These are phyloP conservation scores for Alternaria brassicae DNA, from an alignment of 2,329 filamentous ascomycete species.

Conservation along the genomic window DNA sequence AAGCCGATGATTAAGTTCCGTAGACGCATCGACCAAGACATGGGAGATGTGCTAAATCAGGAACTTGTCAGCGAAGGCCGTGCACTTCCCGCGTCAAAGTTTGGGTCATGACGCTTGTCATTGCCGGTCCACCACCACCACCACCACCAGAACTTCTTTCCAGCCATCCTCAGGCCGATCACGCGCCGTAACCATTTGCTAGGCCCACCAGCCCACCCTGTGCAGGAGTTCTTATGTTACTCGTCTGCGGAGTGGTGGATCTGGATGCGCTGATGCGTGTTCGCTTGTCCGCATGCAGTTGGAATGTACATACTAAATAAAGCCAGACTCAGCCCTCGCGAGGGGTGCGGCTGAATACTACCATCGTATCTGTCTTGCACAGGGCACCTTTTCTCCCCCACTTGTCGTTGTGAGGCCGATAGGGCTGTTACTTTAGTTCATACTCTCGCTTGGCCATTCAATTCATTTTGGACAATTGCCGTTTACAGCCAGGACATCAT, in stretches of 20 bases:
- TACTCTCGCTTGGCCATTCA: neutral
- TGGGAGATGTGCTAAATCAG: conserved; percentile 2
- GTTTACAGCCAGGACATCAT: neutral
- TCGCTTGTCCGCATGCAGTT: conserved; percentile 10
- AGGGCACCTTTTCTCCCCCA: conserved; percentile 1
- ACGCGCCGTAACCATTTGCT: neutral
- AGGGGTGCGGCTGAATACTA: conserved; percentile 16
- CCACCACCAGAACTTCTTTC: conserved; percentile 2
- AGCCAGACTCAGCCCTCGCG: conserved; percentile 17
- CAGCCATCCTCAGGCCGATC: conserved; percentile 3
- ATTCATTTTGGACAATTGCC: neutral
- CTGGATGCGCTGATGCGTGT: conserved; percentile 9
- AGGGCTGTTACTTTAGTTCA: conserved; percentile 1
- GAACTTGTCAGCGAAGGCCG: conserved; percentile 1
- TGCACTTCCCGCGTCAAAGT: conserved; percentile 12
- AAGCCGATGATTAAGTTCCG: neutral
- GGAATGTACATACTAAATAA: conserved; percentile 18
- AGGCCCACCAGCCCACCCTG: neutral
- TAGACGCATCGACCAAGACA: neutral
- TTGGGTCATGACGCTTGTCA: conserved; percentile 10
- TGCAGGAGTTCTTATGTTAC: conserved; percentile 1
- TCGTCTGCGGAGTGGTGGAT: conserved; percentile 10
- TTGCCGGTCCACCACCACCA: conserved; percentile 3
- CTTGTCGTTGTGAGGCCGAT: conserved; percentile 3
- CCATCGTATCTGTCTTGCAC: conserved; percentile 9